Evolutionary conservation across 805 yeast genomes (phyloP).

Genomic region (Wickerhamiella vanderwaltii): DNA sequence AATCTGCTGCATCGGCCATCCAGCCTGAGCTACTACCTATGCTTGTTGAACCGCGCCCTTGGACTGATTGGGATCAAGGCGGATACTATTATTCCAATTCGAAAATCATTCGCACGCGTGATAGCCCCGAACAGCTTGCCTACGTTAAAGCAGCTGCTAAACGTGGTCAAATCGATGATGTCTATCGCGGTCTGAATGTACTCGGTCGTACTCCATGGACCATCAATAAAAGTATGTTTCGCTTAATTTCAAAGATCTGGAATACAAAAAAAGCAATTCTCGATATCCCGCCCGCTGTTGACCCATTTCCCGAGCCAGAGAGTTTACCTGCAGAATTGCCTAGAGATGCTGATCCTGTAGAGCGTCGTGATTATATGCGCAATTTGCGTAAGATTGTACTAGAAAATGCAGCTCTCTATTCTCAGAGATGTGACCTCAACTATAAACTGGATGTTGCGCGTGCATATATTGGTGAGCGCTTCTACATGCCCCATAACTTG

Average conservation of each 20-base stretch:
- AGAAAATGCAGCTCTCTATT: conserved; percentile 55
- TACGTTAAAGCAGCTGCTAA: conserved; percentile 77
- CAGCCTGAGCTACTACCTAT: conserved; percentile 87
- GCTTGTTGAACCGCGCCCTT: conserved; percentile 81
- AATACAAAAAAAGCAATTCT: conserved; percentile 65
- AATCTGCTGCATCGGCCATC: conserved; percentile 47
- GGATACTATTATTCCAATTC: conserved; percentile 64
- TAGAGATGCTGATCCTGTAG: conserved; percentile 57
- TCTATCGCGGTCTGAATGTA: conserved; percentile 73
- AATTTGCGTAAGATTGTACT: conserved; percentile 44
- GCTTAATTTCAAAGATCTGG: conserved; percentile 69
- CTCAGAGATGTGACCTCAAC: conserved; percentile 86
- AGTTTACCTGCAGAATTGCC: conserved; percentile 48
- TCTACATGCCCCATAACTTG: conserved; percentile 51
- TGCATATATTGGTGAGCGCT: conserved; percentile 59
- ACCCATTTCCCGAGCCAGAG: conserved; percentile 29
- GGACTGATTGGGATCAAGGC: conserved; percentile 74
- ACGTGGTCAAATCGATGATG: conserved; percentile 47
- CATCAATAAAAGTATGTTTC: conserved; percentile 58
- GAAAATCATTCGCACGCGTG: conserved; percentile 60
- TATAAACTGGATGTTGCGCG: conserved; percentile 92
- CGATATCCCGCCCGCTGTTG: conserved; percentile 52
- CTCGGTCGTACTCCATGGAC: conserved; percentile 90
- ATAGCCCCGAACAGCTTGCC: conserved; percentile 80
- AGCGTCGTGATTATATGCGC: conserved; percentile 54